A percentile compares a stretch with the other conserved stretches of the same genome.
phyloP scores from a whole-genome alignment of 1,284 basidiomycete species.

The Trametes hirsuta region DNA sequence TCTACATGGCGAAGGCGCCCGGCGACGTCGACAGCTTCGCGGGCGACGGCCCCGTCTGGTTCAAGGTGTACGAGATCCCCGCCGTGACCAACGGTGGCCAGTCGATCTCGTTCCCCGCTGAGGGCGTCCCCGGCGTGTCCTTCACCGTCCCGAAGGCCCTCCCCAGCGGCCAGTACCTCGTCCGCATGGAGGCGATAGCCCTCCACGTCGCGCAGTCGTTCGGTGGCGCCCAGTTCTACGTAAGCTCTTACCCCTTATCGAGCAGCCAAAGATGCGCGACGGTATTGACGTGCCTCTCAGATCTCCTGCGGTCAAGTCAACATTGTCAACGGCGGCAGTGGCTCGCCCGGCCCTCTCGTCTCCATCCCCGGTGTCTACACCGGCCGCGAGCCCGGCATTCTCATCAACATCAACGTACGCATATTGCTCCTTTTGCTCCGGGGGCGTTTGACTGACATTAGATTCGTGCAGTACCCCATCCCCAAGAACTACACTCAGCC shows the following conservation, averaged over 20 bases:
- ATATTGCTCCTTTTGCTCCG: neutral
- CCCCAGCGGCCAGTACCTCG: constrained; percentile 50
- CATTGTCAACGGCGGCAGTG: constrained; percentile 41
- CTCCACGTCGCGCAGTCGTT: constrained; percentile 30
- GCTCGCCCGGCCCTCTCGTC: constrained; percentile 39
- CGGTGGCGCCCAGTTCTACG: constrained; percentile 35
- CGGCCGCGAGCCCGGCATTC: constrained; percentile 36
- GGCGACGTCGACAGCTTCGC: constrained; percentile 44
- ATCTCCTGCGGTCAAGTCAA: constrained; percentile 36
- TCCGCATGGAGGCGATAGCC: constrained; percentile 47
- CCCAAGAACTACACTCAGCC: constrained; percentile 28
- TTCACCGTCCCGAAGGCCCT: constrained; percentile 48
- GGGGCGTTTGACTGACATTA: neutral
- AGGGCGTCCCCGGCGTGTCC: constrained; percentile 28
- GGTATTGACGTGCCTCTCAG: neutral
- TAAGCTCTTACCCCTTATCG: constrained; percentile 8
- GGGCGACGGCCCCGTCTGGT: constrained; percentile 49
- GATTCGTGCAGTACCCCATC: constrained; percentile 21
- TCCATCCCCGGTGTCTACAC: constrained; percentile 44
- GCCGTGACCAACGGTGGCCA: constrained; percentile 22
- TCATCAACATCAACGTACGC: constrained; percentile 36
- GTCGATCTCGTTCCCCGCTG: constrained; percentile 32
- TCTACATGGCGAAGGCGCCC: constrained; percentile 46
- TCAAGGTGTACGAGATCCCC: constrained; percentile 41
- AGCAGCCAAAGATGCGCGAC: neutral